Conservation (phyloP, 176 grass and related monocot genomes). For the Avena sativa region DNA sequence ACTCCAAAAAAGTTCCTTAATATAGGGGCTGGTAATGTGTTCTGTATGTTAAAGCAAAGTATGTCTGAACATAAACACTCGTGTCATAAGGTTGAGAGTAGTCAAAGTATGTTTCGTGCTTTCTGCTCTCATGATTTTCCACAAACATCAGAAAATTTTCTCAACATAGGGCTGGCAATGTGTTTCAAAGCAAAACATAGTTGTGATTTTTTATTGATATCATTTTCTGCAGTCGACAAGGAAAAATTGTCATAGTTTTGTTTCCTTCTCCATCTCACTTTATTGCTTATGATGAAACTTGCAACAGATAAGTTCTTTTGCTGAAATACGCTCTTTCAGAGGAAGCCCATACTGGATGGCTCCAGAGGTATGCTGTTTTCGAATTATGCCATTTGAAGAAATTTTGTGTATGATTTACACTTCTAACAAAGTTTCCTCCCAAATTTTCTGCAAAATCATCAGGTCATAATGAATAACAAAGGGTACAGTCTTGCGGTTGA, state of each 20-base stretch:
- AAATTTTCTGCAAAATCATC: slow-evolving; percentile 23
- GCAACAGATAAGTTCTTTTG: slow-evolving; percentile 89
- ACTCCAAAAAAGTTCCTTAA: not conserved
- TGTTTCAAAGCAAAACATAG: slow-evolving; percentile 6
- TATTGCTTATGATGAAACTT: slow-evolving; percentile 35
- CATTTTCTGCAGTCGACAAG: slow-evolving; percentile 11
- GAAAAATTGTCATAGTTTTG: not conserved
- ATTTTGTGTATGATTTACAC: slow-evolving; percentile 4
- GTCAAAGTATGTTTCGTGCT: not conserved
- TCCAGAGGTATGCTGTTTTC: slow-evolving; percentile 66
- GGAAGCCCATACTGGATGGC: slow-evolving; percentile 99
- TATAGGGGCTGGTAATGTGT: not conserved
- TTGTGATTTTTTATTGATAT: not conserved
- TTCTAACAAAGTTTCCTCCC: not conserved
- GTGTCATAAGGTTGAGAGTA: not conserved
- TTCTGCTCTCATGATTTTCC: slow-evolving; percentile 13
- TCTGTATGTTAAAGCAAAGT: not conserved
- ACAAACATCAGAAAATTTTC: not conserved
- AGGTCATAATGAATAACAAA: slow-evolving; percentile 95
- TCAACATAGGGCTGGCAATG: not conserved
- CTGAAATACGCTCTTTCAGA: slow-evolving; percentile 90
- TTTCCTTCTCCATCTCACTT: slow-evolving; percentile 31
- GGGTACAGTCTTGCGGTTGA: slow-evolving; percentile 91
- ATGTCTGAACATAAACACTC: slow-evolving; percentile 22
- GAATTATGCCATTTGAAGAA: not conserved